Evolutionary conservation across 306 rosid genomes (phyloP), one percentile per base, ranked within the genome.

Genomic region (Dalbergia oliveri): DNA sequence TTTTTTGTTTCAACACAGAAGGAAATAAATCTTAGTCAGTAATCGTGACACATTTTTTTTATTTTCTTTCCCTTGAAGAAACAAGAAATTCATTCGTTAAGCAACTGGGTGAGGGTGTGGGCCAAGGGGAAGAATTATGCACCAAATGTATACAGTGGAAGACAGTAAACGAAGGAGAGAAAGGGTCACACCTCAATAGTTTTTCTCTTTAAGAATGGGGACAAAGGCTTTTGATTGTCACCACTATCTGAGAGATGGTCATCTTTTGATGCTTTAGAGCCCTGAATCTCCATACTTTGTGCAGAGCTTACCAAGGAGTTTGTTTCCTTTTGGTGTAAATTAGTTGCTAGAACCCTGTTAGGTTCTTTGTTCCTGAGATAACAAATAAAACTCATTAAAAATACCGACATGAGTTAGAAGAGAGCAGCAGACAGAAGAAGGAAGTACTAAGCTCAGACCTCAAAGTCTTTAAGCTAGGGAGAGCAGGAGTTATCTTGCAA

Each of bases 141-240:
- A 45, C 79, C 74, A 72, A 78, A 82, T 62, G 56, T 39, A 53
- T 21, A 37, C 11, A 66, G 66, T 54, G 56, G 61, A 60, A 59
- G 76, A 66, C 14, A 66, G 54, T 63, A 84, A 75, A 67, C 75
- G 9, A 31, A 13, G 37, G 21, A 33, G 11, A 13, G 26, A 54
- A 65, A 21, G 61, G 44, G 66, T 34, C 88, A 72, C 72, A 95
- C 97, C 96, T 91, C 94, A 34, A 73, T 49, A 59, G 76, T 45
- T 85, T 90, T 95, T 76, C 96, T 87, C 89, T 93, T 93, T 90
- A 87, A 76, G 70, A 76, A 73, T 19, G 77, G 72, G 76, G 66
- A 76, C 11, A 45, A 61, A 68, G 78, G 74, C 83, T 65, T 84
- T 79, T 78, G 83, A 67, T 79, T 93, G 84, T 79, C 94, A 65